phyloP scores from a whole-genome alignment of 768 basidiomycete species.

The Leccinellum luteum region DNA sequence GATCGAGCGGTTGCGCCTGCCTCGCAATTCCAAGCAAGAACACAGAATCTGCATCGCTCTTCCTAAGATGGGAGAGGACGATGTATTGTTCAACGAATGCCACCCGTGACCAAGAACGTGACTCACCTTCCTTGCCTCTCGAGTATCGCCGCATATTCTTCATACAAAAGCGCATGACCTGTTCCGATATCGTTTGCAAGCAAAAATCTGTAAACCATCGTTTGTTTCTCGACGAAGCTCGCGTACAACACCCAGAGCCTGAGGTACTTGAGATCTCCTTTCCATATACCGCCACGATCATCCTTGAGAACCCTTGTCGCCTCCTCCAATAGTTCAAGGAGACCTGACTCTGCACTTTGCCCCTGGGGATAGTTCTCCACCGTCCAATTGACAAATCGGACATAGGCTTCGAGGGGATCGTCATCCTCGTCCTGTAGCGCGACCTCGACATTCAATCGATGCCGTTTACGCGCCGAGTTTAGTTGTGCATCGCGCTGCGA shows the following conservation, averaged over 20 bases:
- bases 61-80: slow-evolving; percentile 43
- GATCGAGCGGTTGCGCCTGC: slow-evolving; percentile 76
- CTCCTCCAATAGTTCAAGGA: slow-evolving; percentile 91
- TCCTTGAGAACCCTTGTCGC: slow-evolving; percentile 84
- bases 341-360: slow-evolving; percentile 80
- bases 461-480: slow-evolving; percentile 58
- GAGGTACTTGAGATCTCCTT: slow-evolving; percentile 79
- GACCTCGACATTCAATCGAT: slow-evolving; percentile 69
- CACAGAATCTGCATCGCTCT: slow-evolving; percentile 83
- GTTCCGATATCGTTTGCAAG: slow-evolving; percentile 91
- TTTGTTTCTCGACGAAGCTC: slow-evolving; percentile 85
- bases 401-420: slow-evolving; percentile 83
- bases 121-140: slow-evolving; percentile 80
- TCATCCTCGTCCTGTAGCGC: slow-evolving; percentile 75
- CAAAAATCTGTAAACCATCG: slow-evolving; percentile 86
- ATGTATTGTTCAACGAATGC: slow-evolving; percentile 17
- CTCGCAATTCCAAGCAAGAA: slow-evolving; percentile 89
- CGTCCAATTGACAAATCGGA: slow-evolving; percentile 86
- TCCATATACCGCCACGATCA: slow-evolving; percentile 70
- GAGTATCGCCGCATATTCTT: slow-evolving; percentile 84
- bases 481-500: slow-evolving; percentile 71
- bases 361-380: slow-evolving; percentile 94
- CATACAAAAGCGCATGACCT: slow-evolving; percentile 76
- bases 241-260: slow-evolving; percentile 95
- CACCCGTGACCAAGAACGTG: slow-evolving; percentile 29